A percentile compares a stretch with the other conserved stretches of the same genome.
These are phyloP conservation scores for Corniculantispora saksenae DNA, from an alignment of 2,329 filamentous ascomycete genomes.

Conservation along the genomic window DNA sequence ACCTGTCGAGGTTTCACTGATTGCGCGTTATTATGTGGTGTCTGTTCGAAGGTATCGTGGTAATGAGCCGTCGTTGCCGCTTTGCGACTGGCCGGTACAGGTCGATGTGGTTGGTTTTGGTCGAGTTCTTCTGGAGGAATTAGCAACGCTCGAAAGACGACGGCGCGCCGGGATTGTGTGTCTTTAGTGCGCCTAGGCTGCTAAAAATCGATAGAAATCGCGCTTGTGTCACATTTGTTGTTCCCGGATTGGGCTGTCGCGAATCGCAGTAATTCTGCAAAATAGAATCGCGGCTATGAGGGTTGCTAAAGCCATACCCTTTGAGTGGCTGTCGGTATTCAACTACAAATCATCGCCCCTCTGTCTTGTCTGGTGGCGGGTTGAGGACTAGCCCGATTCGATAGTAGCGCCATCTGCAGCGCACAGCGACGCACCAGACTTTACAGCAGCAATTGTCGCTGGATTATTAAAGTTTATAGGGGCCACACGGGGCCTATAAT, in stretches of 20 bases:
- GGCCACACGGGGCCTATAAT: background rate
- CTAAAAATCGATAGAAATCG: background rate
- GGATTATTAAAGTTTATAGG: background rate
- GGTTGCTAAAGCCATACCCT: background rate
- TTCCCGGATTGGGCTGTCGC: background rate
- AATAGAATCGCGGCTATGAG: background rate
- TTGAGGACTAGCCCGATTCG: conserved; percentile 16
- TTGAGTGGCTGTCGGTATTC: background rate
- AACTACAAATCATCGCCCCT: background rate
- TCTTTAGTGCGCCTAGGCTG: background rate
- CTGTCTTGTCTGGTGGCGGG: background rate
- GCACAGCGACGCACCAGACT: too few species aligned
- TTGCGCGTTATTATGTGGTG: background rate
- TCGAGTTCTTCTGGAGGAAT: background rate
- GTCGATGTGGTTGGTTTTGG: background rate
- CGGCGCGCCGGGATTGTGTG: background rate
- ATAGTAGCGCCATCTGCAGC: conserved; percentile 10
- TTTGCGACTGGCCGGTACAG: background rate
- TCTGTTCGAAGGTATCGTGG: too few species aligned
- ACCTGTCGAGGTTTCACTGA: background rate
- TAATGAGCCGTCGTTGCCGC: background rate
- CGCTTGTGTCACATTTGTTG: background rate
- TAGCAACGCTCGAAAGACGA: background rate
- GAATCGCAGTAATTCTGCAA: background rate
- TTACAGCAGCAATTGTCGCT: too few species aligned